Base-by-base conservation (phyloP, 768 basidiomycete species). In the Tylopilus sp. region DNA sequence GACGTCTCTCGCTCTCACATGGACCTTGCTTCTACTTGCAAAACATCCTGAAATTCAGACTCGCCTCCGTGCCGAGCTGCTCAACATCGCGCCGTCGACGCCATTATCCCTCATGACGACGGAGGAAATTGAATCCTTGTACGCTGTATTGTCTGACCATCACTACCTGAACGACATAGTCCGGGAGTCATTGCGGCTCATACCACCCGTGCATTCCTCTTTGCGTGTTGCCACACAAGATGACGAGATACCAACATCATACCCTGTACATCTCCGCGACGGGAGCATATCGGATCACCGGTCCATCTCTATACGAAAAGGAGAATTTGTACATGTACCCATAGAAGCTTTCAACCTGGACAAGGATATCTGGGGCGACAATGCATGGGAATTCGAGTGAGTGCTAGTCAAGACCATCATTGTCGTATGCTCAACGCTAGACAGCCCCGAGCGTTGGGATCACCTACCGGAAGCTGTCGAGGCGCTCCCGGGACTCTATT, bases 361-460 rank as follows among this genome's bases (percentile, higher is more conserved):
- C 64, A 84, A 83, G 51, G 78, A 70, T 17, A 76, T 92, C 25
- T 93, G 91, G 89, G 92, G 92, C 6, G 74, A 81, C 24, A 83
- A 89, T 63, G 89, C 86, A 29, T 90, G 87, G 88, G 77, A 82
- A 25, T 94, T 92, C 68, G 78, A 83, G 91, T 92, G 64, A 59
- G 83, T 67, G 31, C 19, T 19, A 36, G 43, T 48, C 44, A 6
- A 19, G 28, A 37, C 6, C 34, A 37, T 46, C 29, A 24, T 29
- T 11, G 48, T 37, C 8, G 37, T 19, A 47, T 17, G 48, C 41
- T 63, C 45, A 60, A 5, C 6, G 5, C 41, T 31, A 12, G 29
- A 24, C 55, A 92, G 91, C 34, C 90, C 90, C 3, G 88, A 92
- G 55, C 77, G 90, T 24, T 93, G 90, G 90, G 80, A 87, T 61